phyloP scores from a whole-genome alignment of 2,329 filamentous ascomycete species.

The Pezicula carpinea region DNA sequence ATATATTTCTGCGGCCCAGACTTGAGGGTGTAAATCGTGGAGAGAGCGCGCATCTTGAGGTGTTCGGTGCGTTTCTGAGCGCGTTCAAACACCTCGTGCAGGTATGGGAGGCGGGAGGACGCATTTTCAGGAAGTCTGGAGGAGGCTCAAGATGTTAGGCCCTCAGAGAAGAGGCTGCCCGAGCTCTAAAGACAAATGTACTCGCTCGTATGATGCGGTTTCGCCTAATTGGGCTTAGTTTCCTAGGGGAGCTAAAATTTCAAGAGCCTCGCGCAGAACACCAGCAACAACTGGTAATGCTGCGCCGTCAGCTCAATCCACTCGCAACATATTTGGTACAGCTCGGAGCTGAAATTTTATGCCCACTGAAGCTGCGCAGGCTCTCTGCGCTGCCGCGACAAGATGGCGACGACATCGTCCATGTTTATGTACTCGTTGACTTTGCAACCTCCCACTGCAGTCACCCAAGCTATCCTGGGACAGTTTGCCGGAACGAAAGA shows the following conservation, averaged over 20 bases:
- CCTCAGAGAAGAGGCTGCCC: too few relatives aligned
- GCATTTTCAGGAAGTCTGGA: conserved; percentile 10
- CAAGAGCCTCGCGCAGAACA: background rate
- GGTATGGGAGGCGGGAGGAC: conserved; percentile 23
- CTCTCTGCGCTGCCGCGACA: conserved; percentile 22
- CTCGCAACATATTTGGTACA: conserved; percentile 1
- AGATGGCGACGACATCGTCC: conserved; percentile 94
- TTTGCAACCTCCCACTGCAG: conserved; percentile 83
- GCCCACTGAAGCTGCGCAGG: conserved; percentile 20
- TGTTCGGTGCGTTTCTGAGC: conserved; percentile 16
- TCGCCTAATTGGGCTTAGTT: background rate
- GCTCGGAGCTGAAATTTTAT: background rate
- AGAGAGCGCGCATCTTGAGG: conserved; percentile 10
- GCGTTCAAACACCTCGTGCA: conserved; percentile 27
- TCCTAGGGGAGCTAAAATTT: background rate
- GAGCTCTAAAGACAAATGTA: background rate
- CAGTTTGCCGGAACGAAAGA: conserved; percentile 96
- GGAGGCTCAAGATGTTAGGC: too few relatives aligned
- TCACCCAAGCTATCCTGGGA: conserved; percentile 86
- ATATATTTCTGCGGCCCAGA: conserved; percentile 18
- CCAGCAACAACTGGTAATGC: conserved; percentile 18
- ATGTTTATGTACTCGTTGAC: conserved; percentile 99
- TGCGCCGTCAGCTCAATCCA: conserved; percentile 18
- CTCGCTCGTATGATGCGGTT: too few relatives aligned
- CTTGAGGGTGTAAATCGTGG: conserved; percentile 6